These are phyloP conservation scores for Hypoxylon sp. DNA, from an alignment of 2,329 filamentous ascomycete species.

Conservation along the genomic window DNA sequence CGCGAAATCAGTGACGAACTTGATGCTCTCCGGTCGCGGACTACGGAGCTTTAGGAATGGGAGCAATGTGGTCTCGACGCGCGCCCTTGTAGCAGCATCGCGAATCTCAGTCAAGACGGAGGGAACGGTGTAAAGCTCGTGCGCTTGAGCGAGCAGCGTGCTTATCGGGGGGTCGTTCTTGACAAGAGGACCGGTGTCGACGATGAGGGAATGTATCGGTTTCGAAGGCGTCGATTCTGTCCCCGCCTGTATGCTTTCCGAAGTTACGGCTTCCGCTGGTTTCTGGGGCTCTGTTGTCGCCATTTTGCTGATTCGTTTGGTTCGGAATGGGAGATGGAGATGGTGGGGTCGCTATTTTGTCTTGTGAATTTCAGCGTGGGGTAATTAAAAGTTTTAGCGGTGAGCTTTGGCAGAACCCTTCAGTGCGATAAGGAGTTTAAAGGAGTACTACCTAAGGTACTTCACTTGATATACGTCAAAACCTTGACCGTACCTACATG, in stretches of 20 bases:
- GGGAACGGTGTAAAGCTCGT: constrained; percentile 85
- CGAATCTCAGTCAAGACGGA: constrained; percentile 90
- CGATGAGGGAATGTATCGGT: constrained; percentile 85
- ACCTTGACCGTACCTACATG: no score
- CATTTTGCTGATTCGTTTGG: constrained; percentile 23
- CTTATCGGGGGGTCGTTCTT: constrained; percentile 91
- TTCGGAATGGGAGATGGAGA: constrained; percentile 21
- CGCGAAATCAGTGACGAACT: constrained; percentile 86
- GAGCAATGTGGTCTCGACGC: constrained; percentile 86
- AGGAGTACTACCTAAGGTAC: neutral
- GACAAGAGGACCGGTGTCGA: constrained; percentile 94
- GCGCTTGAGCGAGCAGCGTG: constrained; percentile 82
- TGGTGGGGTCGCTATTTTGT: constrained; percentile 41
- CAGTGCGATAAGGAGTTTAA: neutral
- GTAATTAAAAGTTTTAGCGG: constrained; percentile 51
- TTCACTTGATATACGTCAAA: no score
- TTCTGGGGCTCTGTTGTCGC: constrained; percentile 34
- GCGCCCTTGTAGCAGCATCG: constrained; percentile 82
- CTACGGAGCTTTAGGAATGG: constrained; percentile 86
- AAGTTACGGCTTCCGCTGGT: neutral
- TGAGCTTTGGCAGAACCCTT: constrained; percentile 43
- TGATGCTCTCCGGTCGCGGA: constrained; percentile 82
- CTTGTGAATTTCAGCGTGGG: constrained; percentile 46
- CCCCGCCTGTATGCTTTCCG: constrained; percentile 5
- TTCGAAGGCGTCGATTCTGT: constrained; percentile 56